Evolutionary conservation across 176 grass and related monocot species (phyloP), one percentile per base, ranked within the genome.

Genomic region (Urochloa ruziziensis): DNA sequence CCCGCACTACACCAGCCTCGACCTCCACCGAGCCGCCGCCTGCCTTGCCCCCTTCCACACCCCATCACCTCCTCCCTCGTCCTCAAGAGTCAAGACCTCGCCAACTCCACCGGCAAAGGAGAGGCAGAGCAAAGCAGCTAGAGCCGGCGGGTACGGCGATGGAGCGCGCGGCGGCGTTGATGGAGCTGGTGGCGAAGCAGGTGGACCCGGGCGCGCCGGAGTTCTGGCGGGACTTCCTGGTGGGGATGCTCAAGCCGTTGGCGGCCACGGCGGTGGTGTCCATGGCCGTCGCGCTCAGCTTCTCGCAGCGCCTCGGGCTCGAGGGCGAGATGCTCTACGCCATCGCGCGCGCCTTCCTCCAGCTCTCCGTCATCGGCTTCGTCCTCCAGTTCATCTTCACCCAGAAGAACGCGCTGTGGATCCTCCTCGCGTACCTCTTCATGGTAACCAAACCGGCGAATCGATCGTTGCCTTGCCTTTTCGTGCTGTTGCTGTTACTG

Each of bases 371-470:
- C 58, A 91, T 98, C 60, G 92, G 95, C 3, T 98, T 98, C 88
- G 95, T 98, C n/a, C 92, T 98, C 78, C 89, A 98, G 67, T 95
- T 98, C 88, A 93, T 98, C 84, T 95, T 98, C 75, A 63, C 89
- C 16, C 95, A 94, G 84, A 86, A 88, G 57, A 98, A 88, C 75
- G 18, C 53, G 24, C 59, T 65, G 9, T 98, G 95, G 92, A 98
- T 91, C 95, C 82, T 98, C 75, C 84, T 98, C 39, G 95, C 92
- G 29, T 98, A 93, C 88, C 79, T 98, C 70, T 98, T 98, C 85
- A 98, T 98, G 95, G 95, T 94, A 87, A n/a, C n/a, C n/a, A n/a
- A n/a, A n/a, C n/a, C n/a, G n/a, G n/a, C n/a, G n/a, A n/a, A n/a
- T n/a, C n/a, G n/a, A n/a, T n/a, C n/a, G n/a, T n/a, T n/a, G n/a